Evolutionary conservation across 2,329 filamentous ascomycete genomes (phyloP), one percentile per base, ranked within the genome.

Genomic region (Tothia fuscella): DNA sequence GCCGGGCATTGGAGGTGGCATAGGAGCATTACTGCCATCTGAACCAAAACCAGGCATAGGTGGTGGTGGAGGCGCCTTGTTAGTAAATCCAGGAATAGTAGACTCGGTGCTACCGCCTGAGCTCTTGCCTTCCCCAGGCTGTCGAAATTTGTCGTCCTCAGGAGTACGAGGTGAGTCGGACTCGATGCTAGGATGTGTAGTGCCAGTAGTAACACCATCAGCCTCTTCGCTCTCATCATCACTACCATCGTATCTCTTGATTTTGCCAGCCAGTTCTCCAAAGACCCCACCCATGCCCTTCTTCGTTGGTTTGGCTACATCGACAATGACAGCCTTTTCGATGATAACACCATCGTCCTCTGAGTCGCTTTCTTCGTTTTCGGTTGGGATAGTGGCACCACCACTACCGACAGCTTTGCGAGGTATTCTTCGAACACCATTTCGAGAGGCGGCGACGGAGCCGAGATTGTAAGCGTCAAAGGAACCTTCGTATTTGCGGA

Each of bases 281-380:
- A 80, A 55, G 64, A 89, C 58, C 56, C 77, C 66, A 68, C 77
- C 66, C 66, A 80, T 70, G 67, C 86, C 61, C 62, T 73, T 60
- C 31, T 77, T 66, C 67, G 86, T 60, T 62, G 72, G 60, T 30
- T 68, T 62, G 46, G 70, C 69, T 55, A 80, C 65, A 59, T 91
- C 74, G 44, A 94, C 75, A 38, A 94, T 65, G 42, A 80, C 75
- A 29, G 88, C 83, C 61, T 80, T 89, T 62, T 88, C 84, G 48
- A 80, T 82, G 42, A 65, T 57, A 72, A 55, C 44, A 51, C 39
- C 52, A 60, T 51, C 26, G 59, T 59, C 46, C 61, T 62, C 38
- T 56, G 54, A 44, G 54, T 56, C 29, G 51, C 52, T 22, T 22
- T 45, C 30, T 25, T 28, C 32, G 2, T 6, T 14, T 17, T 44